A percentile compares a stretch with the other conserved stretches of the same genome.
phyloP scores from a whole-genome alignment of 352 stramenopile species.

The Pythium sp. region DNA sequence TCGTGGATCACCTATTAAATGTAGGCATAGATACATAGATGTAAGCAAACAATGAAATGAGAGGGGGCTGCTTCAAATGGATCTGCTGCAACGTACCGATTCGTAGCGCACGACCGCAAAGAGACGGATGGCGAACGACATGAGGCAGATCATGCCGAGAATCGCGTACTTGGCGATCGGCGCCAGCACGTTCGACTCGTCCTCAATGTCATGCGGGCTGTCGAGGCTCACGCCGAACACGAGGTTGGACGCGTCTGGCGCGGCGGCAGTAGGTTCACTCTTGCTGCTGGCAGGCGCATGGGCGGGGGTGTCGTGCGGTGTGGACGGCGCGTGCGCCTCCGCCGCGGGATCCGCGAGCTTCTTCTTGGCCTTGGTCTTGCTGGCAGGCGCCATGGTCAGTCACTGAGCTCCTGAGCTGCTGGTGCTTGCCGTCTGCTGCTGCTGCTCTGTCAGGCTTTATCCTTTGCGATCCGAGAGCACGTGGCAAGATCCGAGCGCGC shows the following conservation, averaged over 20 bases:
- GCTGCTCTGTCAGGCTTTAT: not conserved
- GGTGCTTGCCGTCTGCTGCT: not conserved
- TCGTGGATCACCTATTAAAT: slow-evolving; percentile 81
- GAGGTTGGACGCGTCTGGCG: slow-evolving; percentile 15
- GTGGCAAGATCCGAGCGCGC: slow-evolving; percentile 9
- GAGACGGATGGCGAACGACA: slow-evolving; percentile 92
- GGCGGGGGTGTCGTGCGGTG: not conserved
- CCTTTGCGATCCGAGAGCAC: slow-evolving; percentile 14
- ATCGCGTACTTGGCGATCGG: slow-evolving; percentile 89
- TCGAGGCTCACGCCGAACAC: slow-evolving; percentile 72
- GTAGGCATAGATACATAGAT: not conserved
- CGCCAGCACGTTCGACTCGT: slow-evolving; percentile 70
- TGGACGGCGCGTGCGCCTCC: slow-evolving; percentile 18
- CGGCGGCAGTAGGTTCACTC: not conserved
- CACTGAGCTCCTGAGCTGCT: slow-evolving; percentile 1
- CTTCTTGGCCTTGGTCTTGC: slow-evolving; percentile 52
- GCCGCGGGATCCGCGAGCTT: slow-evolving; percentile 23
- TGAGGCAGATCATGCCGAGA: slow-evolving; percentile 90
- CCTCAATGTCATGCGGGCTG: slow-evolving; percentile 53
- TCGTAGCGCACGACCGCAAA: slow-evolving; percentile 93
- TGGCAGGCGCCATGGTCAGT: slow-evolving; percentile 33
- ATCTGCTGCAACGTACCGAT: slow-evolving; percentile 44
- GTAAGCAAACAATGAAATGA: slow-evolving; percentile 7
- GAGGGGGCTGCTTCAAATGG: not conserved
- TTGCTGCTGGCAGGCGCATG: slow-evolving; percentile 3